These are phyloP conservation scores for Aquilaria sinensis DNA, from an alignment of 345 rosid species.

Conservation along the genomic window DNA sequence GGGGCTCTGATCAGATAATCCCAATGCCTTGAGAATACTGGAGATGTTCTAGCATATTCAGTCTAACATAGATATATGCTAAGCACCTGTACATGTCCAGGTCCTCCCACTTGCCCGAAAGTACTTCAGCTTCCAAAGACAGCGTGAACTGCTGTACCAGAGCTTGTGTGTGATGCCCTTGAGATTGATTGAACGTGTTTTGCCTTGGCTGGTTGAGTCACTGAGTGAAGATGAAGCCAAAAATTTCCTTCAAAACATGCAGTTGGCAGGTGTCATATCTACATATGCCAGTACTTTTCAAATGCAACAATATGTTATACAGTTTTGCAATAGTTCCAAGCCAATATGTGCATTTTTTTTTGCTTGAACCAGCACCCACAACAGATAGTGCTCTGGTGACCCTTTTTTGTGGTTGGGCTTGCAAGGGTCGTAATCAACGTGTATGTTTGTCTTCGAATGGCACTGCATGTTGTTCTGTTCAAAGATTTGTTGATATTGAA, in stretches of 20 bases:
- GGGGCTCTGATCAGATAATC: not conserved
- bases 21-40: too few species aligned
- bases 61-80: too few species aligned
- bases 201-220: constrained; percentile 56
- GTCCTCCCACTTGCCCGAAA: constrained; percentile 61
- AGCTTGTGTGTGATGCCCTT: constrained; percentile 60
- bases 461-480: constrained; percentile 36
- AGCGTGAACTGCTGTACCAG: constrained; percentile 55
- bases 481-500: constrained; percentile 13
- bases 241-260: constrained; percentile 47
- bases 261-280: constrained; percentile 38
- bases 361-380: constrained; percentile 38
- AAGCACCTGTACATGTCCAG: constrained; percentile 7
- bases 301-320: not conserved
- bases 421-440: constrained; percentile 40
- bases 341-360: too few species aligned
- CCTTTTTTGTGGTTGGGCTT: constrained; percentile 56
- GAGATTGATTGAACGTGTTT: constrained; percentile 49
- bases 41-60: too few species aligned
- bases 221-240: constrained; percentile 43
- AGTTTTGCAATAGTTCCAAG: not conserved
- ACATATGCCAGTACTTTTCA: constrained; percentile 1
- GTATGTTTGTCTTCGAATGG: constrained; percentile 38
- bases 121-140: constrained; percentile 46
- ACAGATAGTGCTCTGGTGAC: constrained; percentile 54